A percentile compares a stretch with the other conserved stretches of the same genome.
phyloP scores from a whole-genome alignment of 257 asterid genomes.

The Primulina huaijiensis region DNA sequence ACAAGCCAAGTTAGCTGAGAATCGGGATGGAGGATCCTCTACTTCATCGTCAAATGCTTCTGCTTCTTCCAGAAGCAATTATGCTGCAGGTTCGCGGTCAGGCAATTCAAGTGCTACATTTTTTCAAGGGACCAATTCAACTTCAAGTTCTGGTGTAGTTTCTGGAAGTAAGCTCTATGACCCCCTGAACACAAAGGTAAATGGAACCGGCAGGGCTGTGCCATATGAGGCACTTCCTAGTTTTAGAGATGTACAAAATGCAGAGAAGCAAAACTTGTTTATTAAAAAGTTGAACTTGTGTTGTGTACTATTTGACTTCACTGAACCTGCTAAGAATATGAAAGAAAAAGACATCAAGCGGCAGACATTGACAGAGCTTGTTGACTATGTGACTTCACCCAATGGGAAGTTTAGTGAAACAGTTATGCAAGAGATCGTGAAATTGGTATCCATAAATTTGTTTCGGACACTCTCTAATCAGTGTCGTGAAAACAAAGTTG shows the following conservation, averaged over 20 bases:
- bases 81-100: constrained; percentile 27
- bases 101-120: constrained; percentile 35
- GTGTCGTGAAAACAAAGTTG: constrained; percentile 53
- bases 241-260: constrained; percentile 55
- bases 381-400: constrained; percentile 49
- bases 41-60: constrained; percentile 31
- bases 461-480: constrained; percentile 55
- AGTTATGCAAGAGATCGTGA: constrained; percentile 51
- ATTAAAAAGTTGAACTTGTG: constrained; percentile 52
- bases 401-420: constrained; percentile 54
- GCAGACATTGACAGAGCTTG: constrained; percentile 60
- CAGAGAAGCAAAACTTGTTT: constrained; percentile 56
- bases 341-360: constrained; percentile 65
- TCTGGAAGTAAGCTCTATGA: constrained; percentile 37
- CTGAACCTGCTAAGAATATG: constrained; percentile 54
- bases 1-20: constrained; percentile 37
- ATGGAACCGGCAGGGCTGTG: constrained; percentile 40
- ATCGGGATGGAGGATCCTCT: constrained; percentile 35
- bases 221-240: constrained; percentile 55
- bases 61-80: constrained; percentile 32
- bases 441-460: constrained; percentile 47
- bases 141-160: constrained; percentile 25
- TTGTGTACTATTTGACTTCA: constrained; percentile 51
- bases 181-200: constrained; percentile 27
- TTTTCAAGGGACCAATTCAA: constrained; percentile 33